A percentile compares a stretch with the other conserved stretches of the same genome.
These are phyloP conservation scores for Dimocarpus longan DNA, from an alignment of 345 rosid genomes.

Conservation along the genomic window DNA sequence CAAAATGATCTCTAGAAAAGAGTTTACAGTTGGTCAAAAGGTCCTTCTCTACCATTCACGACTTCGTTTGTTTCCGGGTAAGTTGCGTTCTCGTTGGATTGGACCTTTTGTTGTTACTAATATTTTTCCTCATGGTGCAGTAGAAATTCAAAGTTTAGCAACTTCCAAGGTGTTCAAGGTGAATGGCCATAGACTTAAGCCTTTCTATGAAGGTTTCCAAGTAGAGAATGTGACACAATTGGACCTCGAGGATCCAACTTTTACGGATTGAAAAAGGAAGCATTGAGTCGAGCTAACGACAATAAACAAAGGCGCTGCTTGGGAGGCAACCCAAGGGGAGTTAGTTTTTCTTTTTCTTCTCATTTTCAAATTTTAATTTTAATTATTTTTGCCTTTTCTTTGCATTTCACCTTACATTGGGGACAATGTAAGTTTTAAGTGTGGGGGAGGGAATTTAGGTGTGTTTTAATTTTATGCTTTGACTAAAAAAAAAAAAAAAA, in stretches of 20 bases:
- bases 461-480: background rate
- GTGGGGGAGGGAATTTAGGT: background rate
- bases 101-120: too few species aligned
- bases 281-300: constrained; percentile 1
- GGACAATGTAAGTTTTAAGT: background rate
- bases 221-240: constrained; percentile 11
- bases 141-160: constrained; percentile 9
- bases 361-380: background rate
- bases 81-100: too few species aligned
- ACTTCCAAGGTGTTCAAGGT: constrained; percentile 8
- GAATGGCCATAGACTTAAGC: constrained; percentile 17
- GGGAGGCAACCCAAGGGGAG: constrained; percentile 13
- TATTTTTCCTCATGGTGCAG: too few species aligned
- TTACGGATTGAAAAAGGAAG: background rate
- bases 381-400: constrained; percentile 7
- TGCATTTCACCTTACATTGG: constrained; percentile 14
- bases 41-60: too few species aligned
- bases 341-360: background rate
- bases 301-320: constrained; percentile 10
- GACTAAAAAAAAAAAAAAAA: too few species aligned
- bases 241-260: constrained; percentile 10
- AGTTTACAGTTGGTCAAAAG: too few species aligned
- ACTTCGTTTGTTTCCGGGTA: too few species aligned
- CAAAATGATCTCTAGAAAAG: too few species aligned
- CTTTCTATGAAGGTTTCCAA: constrained; percentile 6